Conservation (phyloP, 1,139 yeast species). For the Entelexis paramagnoliae region DNA sequence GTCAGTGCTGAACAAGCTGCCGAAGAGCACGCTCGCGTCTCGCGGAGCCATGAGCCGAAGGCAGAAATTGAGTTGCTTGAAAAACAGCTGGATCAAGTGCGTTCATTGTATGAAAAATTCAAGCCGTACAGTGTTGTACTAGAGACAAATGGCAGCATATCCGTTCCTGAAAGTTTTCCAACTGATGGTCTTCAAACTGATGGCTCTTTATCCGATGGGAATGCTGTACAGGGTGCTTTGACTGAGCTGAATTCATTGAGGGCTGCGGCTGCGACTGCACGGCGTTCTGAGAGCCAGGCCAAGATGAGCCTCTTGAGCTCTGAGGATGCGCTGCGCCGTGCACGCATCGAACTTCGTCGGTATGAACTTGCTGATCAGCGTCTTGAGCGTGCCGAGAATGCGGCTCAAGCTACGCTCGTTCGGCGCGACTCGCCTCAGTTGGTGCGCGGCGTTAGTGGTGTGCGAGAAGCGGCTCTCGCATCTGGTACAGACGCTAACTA, state of each 20-base stretch:
- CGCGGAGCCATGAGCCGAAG: background rate
- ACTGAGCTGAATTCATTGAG: background rate
- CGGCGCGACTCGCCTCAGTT: background rate
- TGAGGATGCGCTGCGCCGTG: background rate
- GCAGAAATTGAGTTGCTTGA: background rate
- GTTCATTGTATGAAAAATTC: background rate
- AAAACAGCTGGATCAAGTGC: background rate
- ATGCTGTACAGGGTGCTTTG: no score
- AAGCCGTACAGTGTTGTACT: no score
- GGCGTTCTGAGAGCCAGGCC: background rate
- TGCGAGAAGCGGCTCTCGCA: background rate
- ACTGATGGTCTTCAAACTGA: no score
- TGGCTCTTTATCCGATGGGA: no score
- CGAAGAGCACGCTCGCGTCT: background rate
- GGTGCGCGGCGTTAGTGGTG: background rate
- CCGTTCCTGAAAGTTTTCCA: no score
- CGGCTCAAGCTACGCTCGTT: background rate
- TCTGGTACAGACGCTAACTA: conserved; percentile 26
- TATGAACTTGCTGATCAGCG: background rate
- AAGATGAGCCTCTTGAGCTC: background rate
- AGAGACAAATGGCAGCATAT: no score
- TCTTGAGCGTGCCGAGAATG: background rate
- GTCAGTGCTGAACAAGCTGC: background rate
- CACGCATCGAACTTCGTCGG: background rate
- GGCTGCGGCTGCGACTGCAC: background rate